A percentile compares a stretch with the other conserved stretches of the same genome.
phyloP scores from a whole-genome alignment of 2,329 filamentous ascomycete species.

The Penicillium sp. region DNA sequence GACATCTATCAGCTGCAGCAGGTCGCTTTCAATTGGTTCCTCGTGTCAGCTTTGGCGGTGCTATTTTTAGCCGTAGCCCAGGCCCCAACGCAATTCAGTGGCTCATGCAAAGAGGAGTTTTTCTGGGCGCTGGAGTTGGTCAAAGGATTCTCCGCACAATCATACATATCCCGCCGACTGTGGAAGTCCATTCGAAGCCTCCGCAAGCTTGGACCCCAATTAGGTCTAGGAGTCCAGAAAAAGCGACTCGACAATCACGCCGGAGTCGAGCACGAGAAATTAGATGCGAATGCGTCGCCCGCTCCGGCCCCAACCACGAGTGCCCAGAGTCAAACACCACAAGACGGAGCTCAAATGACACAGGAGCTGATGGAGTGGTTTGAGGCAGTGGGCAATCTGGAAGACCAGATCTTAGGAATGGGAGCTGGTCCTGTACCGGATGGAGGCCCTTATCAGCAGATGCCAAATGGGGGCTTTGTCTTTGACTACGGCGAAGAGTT shows the following conservation, averaged over 20 bases:
- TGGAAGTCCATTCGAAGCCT: slow-evolving; percentile 65
- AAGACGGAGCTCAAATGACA: slow-evolving; percentile 58
- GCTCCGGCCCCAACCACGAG: slow-evolving; percentile 58
- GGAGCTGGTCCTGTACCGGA: slow-evolving; percentile 26
- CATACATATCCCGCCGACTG: slow-evolving; percentile 61
- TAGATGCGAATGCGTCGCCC: slow-evolving; percentile 45
- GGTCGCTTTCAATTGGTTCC: slow-evolving; percentile 66
- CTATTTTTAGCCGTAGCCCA: slow-evolving; percentile 65
- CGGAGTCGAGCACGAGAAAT: background rate
- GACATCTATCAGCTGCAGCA: slow-evolving; percentile 65
- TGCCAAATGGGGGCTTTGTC: slow-evolving; percentile 35
- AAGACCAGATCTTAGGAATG: slow-evolving; percentile 41
- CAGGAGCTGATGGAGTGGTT: slow-evolving; percentile 63
- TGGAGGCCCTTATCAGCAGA: slow-evolving; percentile 24
- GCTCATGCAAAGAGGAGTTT: slow-evolving; percentile 62
- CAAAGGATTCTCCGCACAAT: slow-evolving; percentile 60
- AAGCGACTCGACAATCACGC: slow-evolving; percentile 7
- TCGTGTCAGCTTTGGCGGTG: slow-evolving; percentile 63
- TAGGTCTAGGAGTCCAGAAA: slow-evolving; percentile 51
- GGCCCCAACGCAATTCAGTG: slow-evolving; percentile 60
- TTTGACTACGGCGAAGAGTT: slow-evolving; percentile 60
- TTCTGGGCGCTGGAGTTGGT: slow-evolving; percentile 66
- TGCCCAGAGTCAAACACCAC: slow-evolving; percentile 44
- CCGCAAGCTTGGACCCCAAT: slow-evolving; percentile 60
- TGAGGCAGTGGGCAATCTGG: slow-evolving; percentile 60